These are phyloP conservation scores for Eutrema salsugineum DNA, from an alignment of 441 rosid genomes.

Conservation along the genomic window DNA sequence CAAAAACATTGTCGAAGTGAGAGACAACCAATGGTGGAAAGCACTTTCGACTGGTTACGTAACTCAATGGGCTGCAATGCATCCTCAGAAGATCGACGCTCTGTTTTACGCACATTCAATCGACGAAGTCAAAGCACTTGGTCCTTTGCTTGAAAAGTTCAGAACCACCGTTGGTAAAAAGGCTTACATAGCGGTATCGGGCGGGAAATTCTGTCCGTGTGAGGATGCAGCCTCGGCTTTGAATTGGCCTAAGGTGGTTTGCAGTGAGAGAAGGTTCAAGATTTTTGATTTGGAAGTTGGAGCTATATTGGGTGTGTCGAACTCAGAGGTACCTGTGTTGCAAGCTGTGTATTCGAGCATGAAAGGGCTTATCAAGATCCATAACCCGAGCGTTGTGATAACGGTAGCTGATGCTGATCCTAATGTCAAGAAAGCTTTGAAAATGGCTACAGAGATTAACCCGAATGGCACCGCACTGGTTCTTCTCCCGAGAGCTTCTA, in stretches of 20 bases:
- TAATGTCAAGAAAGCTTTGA: slow-evolving; percentile 83
- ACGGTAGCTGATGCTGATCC: slow-evolving; percentile 68
- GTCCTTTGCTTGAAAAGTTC: slow-evolving; percentile 82
- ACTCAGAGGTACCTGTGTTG: slow-evolving; percentile 84
- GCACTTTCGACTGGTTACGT: slow-evolving; percentile 83
- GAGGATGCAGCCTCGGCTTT: slow-evolving; percentile 73
- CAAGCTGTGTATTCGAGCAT: slow-evolving; percentile 86
- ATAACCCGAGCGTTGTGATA: slow-evolving; percentile 86
- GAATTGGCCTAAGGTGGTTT: slow-evolving; percentile 74
- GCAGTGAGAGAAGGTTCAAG: slow-evolving; percentile 84
- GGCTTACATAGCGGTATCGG: slow-evolving; percentile 86
- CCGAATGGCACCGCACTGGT: slow-evolving; percentile 52
- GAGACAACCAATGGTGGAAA: slow-evolving; percentile 99
- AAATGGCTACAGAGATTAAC: slow-evolving; percentile 69
- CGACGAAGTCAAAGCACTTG: slow-evolving; percentile 68
- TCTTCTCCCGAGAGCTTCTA: slow-evolving; percentile 67
- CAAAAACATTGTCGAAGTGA: slow-evolving; percentile 85
- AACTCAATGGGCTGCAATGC: slow-evolving; percentile 99
- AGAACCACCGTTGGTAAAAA: slow-evolving; percentile 82
- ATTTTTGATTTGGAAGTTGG: slow-evolving; percentile 78
- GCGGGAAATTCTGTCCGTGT: slow-evolving; percentile 81
- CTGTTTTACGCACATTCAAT: slow-evolving; percentile 84
- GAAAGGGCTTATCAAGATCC: slow-evolving; percentile 87
- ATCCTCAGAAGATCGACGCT: slow-evolving; percentile 92
- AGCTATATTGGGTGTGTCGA: slow-evolving; percentile 55